A percentile compares a stretch with the other conserved stretches of the same genome.
Evolutionary conservation across 495 filamentous ascomycete genomes (phyloP).

Genomic region (Letharia lupina): DNA sequence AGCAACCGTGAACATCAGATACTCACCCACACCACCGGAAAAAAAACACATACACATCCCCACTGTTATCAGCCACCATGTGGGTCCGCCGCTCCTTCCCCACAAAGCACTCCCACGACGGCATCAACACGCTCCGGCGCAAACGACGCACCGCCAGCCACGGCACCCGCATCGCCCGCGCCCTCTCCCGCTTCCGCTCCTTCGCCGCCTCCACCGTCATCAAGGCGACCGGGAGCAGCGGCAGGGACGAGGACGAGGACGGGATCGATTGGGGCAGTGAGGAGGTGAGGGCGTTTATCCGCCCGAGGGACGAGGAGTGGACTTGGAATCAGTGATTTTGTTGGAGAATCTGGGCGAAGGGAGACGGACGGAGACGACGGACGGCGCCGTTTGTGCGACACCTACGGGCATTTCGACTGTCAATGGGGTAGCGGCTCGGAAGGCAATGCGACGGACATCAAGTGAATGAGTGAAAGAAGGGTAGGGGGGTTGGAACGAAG

Average conservation of each 20-base stretch:
- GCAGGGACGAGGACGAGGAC: background rate
- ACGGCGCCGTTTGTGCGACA: background rate
- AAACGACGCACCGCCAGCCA: background rate
- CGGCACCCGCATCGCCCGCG: background rate
- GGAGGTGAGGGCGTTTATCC: background rate
- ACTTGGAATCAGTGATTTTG: background rate
- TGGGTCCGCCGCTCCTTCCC: background rate
- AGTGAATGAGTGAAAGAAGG: background rate
- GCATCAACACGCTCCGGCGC: background rate
- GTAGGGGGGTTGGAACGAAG: background rate
- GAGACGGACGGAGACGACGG: background rate
- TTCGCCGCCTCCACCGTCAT: background rate
- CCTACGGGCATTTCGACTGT: no score
- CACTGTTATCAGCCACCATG: background rate
- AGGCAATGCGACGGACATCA: no score
- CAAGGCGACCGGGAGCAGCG: background rate
- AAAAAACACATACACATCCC: background rate
- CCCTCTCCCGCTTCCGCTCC: background rate
- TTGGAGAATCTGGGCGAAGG: no score
- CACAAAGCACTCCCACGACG: slow-evolving; percentile 1
- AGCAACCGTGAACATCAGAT: background rate
- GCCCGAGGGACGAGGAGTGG: background rate
- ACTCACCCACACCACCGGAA: background rate
- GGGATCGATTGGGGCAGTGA: slow-evolving; percentile 5
- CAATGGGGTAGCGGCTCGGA: no score